Conservation (phyloP, 1,139 yeast species). For the Suhomyces chickasaworum region DNA sequence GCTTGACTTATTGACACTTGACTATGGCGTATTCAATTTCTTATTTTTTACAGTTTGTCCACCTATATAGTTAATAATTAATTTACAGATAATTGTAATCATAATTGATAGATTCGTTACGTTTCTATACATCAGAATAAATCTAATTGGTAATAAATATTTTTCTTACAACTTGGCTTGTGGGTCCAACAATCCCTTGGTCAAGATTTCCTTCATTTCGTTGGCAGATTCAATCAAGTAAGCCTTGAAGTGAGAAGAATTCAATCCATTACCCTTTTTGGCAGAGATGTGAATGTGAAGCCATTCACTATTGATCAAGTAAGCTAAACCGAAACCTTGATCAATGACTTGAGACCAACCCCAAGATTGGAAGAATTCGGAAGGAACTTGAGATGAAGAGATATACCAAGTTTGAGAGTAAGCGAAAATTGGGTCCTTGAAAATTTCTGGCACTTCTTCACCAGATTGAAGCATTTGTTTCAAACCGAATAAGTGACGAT, state of each 20-base stretch:
- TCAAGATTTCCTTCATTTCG: slow-evolving; percentile 72
- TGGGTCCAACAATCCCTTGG: slow-evolving; percentile 38
- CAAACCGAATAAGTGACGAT: slow-evolving; percentile 90
- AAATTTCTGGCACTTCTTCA: slow-evolving; percentile 69
- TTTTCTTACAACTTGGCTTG: slow-evolving; percentile 38
- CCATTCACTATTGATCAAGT: slow-evolving; percentile 87
- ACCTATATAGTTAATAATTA: slow-evolving; percentile 9
- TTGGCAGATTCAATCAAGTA: slow-evolving; percentile 79
- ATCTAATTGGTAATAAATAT: slow-evolving; percentile 7
- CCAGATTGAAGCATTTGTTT: slow-evolving; percentile 67
- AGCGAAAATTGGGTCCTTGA: slow-evolving; percentile 70
- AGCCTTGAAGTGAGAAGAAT: slow-evolving; percentile 66
- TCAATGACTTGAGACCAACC: slow-evolving; percentile 97
- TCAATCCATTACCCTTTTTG: slow-evolving; percentile 68
- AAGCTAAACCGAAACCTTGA: slow-evolving; percentile 91
- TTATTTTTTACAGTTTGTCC: slow-evolving; percentile 1
- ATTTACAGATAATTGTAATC: neutral
- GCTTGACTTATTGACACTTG: too few species aligned
- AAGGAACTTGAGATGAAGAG: slow-evolving; percentile 87
- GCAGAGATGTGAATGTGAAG: slow-evolving; percentile 84
- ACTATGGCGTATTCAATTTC: neutral
- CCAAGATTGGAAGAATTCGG: slow-evolving; percentile 88
- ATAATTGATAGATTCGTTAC: neutral
- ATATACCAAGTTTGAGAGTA: slow-evolving; percentile 86
- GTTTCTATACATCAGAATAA: neutral